These are phyloP conservation scores for Solanum commersonii DNA, from an alignment of 257 asterid species.

Conservation along the genomic window DNA sequence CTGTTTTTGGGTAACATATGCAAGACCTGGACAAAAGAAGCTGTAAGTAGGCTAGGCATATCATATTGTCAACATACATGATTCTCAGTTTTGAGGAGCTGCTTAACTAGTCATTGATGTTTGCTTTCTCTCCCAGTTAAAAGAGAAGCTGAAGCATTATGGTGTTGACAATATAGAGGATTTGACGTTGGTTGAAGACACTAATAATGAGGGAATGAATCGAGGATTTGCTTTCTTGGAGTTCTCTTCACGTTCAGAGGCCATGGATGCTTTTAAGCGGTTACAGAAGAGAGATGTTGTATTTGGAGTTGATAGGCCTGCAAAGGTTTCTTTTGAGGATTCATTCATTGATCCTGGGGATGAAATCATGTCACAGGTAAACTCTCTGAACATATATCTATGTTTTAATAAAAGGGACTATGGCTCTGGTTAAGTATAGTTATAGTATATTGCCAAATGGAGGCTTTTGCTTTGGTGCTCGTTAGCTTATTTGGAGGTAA, in stretches of 20 bases:
- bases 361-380: constrained; percentile 99
- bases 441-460: not conserved
- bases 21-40: constrained; percentile 90
- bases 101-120: constrained; percentile 29
- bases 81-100: constrained; percentile 7
- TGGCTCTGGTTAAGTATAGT: not conserved
- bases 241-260: constrained; percentile 85
- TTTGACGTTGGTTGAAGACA: constrained; percentile 87
- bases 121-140: constrained; percentile 65
- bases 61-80: constrained; percentile 13
- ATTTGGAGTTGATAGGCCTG: constrained; percentile 93
- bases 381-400: constrained; percentile 7
- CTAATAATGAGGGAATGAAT: constrained; percentile 60
- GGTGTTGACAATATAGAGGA: constrained; percentile 80
- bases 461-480: not conserved
- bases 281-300: constrained; percentile 79
- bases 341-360: constrained; percentile 97
- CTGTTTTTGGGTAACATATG: constrained; percentile 88
- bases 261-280: constrained; percentile 97
- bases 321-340: constrained; percentile 96
- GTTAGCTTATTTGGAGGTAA: not conserved
- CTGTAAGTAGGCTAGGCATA: constrained; percentile 55
- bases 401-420: not conserved
- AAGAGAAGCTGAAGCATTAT: constrained; percentile 68
- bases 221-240: constrained; percentile 95